These are phyloP conservation scores for Candida khao-thaluensis DNA, from an alignment of 805 yeast genomes.

Conservation along the genomic window DNA sequence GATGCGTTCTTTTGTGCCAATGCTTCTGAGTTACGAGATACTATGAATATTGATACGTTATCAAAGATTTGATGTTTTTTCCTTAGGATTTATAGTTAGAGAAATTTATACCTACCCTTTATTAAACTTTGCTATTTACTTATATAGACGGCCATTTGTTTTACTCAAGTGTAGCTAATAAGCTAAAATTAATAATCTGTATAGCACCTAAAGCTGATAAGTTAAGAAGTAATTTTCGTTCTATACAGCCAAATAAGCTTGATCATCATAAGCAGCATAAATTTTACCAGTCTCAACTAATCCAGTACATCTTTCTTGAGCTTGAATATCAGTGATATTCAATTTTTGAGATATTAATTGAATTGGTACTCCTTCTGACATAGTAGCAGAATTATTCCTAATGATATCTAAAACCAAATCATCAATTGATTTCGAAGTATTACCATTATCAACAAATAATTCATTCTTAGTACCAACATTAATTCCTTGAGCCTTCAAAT, in stretches of 20 bases:
- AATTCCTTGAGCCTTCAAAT: slow-evolving; percentile 55
- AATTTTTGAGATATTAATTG: slow-evolving; percentile 59
- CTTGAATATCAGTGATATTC: slow-evolving; percentile 49
- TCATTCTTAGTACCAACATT: slow-evolving; percentile 20
- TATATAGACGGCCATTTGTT: too few species aligned
- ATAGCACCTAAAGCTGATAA: too few species aligned
- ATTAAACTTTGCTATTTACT: too few species aligned
- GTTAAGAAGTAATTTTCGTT: too few species aligned
- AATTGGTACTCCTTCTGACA: slow-evolving; percentile 77
- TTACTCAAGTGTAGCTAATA: too few species aligned
- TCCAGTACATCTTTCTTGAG: slow-evolving; percentile 47
- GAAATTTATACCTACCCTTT: too few species aligned
- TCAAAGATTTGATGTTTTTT: slow-evolving; percentile 4
- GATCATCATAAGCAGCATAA: slow-evolving; percentile 69
- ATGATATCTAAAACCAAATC: slow-evolving; percentile 51
- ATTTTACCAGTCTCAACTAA: slow-evolving; percentile 68
- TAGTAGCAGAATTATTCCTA: slow-evolving; percentile 49
- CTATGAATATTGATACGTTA: slow-evolving; percentile 17
- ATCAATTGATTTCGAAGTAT: slow-evolving; percentile 12
- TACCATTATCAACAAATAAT: slow-evolving; percentile 33
- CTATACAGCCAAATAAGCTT: slow-evolving; percentile 55
- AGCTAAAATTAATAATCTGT: too few species aligned
- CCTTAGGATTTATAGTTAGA: too few species aligned
- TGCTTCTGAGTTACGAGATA: slow-evolving; percentile 13
- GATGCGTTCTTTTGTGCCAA: slow-evolving; percentile 50